Conservation (phyloP, 495 filamentous ascomycete genomes). For the Podospora didyma region DNA sequence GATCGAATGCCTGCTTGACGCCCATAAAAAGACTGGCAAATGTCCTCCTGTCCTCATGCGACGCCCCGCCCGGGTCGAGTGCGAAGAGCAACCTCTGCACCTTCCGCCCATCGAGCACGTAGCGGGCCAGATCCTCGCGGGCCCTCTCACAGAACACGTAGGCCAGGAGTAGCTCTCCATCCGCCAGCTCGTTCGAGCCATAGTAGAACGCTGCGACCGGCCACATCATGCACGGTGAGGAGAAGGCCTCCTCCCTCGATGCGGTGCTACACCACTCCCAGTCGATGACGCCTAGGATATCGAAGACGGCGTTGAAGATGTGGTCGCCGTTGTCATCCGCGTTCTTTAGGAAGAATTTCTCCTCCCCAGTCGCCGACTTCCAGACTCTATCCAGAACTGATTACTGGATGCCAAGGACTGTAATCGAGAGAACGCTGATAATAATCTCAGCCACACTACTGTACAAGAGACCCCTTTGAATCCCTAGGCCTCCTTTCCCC, state of each 20-base stretch:
- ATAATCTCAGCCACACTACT: too few relatives aligned
- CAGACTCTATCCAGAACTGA: neutral
- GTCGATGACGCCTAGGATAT: slow-evolving; percentile 6
- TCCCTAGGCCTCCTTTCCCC: too few relatives aligned
- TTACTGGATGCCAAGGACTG: too few relatives aligned
- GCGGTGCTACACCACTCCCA: slow-evolving; percentile 4
- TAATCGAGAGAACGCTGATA: too few relatives aligned
- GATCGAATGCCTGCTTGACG: neutral
- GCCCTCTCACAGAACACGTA: neutral
- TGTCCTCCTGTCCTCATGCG: neutral
- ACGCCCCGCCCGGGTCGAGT: neutral
- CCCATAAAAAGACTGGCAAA: neutral
- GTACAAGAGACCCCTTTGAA: too few relatives aligned
- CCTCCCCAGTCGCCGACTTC: neutral
- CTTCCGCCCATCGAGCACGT: slow-evolving; percentile 1
- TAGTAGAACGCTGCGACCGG: slow-evolving; percentile 1
- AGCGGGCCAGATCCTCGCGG: slow-evolving; percentile 1
- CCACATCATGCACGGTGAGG: slow-evolving; percentile 8
- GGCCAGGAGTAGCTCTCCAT: neutral
- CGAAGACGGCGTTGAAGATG: slow-evolving; percentile 4
- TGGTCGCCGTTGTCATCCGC: slow-evolving; percentile 6
- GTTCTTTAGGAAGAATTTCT: slow-evolving; percentile 5
- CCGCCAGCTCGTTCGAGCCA: slow-evolving; percentile 1
- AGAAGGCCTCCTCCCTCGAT: slow-evolving; percentile 4
- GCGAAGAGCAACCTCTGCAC: slow-evolving; percentile 1